These are phyloP conservation scores for Cutaneotrichosporon dermatis DNA, from an alignment of 1,284 basidiomycete species.

Conservation along the genomic window DNA sequence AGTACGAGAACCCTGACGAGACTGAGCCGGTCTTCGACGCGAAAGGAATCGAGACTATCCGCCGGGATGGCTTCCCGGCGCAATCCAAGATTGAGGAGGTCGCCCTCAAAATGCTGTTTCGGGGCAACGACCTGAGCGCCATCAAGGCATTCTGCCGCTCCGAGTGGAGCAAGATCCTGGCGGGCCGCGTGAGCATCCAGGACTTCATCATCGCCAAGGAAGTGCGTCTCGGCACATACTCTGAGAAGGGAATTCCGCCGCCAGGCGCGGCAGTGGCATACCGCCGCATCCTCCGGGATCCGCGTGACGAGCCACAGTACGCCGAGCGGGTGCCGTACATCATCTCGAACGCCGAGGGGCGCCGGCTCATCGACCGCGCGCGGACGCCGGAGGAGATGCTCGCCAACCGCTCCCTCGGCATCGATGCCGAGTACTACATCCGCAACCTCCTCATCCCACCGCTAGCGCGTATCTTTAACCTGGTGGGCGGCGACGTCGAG, in stretches of 20 bases:
- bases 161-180: slow-evolving; percentile 80
- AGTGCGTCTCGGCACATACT: slow-evolving; percentile 86
- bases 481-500: slow-evolving; percentile 83
- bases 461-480: slow-evolving; percentile 81
- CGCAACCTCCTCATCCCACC: slow-evolving; percentile 81
- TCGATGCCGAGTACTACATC: slow-evolving; percentile 90
- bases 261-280: slow-evolving; percentile 87
- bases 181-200: slow-evolving; percentile 72
- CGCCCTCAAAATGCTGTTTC: slow-evolving; percentile 84
- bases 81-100: slow-evolving; percentile 85
- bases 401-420: slow-evolving; percentile 61
- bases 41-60: slow-evolving; percentile 95
- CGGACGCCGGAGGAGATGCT: slow-evolving; percentile 74
- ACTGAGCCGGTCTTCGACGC: slow-evolving; percentile 81
- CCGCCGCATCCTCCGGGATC: slow-evolving; percentile 67
- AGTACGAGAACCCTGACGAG: slow-evolving; percentile 81
- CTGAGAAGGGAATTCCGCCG: slow-evolving; percentile 79
- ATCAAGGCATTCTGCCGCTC: slow-evolving; percentile 83
- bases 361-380: slow-evolving; percentile 75
- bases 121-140: slow-evolving; percentile 77
- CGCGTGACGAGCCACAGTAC: slow-evolving; percentile 79
- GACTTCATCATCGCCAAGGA: slow-evolving; percentile 95
- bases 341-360: slow-evolving; percentile 65
- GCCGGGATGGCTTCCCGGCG: slow-evolving; percentile 82
- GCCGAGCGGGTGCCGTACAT: slow-evolving; percentile 92